Percentiles rank a stretch among this genome's conserved stretches.
These are phyloP conservation scores for Rhazya stricta DNA, from an alignment of 257 asterid species.

Conservation along the genomic window DNA sequence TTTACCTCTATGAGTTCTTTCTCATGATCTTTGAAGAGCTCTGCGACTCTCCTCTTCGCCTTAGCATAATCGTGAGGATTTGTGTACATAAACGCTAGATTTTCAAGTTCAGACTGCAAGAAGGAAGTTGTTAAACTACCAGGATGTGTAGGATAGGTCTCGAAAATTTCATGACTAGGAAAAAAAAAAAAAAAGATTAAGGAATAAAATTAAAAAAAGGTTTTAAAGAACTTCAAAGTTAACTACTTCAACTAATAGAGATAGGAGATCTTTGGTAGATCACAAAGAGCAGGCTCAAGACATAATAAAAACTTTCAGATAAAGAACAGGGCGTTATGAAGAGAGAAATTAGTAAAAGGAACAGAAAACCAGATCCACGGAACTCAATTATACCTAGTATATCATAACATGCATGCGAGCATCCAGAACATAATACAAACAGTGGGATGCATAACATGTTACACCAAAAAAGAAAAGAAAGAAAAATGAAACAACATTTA, in stretches of 20 bases:
- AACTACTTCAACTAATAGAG: not conserved
- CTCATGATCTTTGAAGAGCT: conserved; percentile 73
- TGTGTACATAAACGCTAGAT: conserved; percentile 82
- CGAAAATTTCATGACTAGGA: not conserved
- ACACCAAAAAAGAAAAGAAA: not conserved
- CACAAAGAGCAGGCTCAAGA: not conserved
- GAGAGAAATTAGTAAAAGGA: not conserved
- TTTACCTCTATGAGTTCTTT: conserved; percentile 78
- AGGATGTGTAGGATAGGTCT: not conserved
- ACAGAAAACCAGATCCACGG: not conserved
- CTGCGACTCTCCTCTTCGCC: conserved; percentile 66
- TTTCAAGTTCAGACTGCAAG: conserved; percentile 91
- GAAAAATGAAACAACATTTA: not conserved
- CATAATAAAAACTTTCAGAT: not conserved
- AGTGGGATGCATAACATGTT: not conserved
- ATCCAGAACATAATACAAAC: not conserved
- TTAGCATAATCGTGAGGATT: conserved; percentile 74
- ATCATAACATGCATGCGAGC: not conserved
- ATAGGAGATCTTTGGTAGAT: not conserved
- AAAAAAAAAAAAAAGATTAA: not conserved
- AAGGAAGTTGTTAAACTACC: conserved; percentile 8
- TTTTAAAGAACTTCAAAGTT: too few relatives aligned
- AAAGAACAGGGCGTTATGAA: not conserved
- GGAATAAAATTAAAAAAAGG: too few relatives aligned
- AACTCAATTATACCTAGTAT: not conserved